Conservation (phyloP, 2,329 filamentous ascomycete species). For the Metarhizium robertsii region DNA sequence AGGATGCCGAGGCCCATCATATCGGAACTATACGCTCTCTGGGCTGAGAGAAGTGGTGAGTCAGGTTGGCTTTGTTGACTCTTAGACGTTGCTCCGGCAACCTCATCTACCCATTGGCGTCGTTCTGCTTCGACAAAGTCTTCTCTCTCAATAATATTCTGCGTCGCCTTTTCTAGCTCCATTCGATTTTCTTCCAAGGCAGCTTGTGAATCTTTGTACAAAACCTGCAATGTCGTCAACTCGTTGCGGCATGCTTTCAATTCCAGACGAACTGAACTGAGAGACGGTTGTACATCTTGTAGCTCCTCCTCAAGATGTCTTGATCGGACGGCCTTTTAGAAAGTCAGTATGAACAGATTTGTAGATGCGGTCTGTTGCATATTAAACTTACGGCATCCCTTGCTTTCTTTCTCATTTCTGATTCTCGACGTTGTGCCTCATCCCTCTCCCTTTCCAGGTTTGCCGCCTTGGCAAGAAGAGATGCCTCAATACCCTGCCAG, state of each 20-base stretch:
- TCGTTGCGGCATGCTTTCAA: slow-evolving; percentile 49
- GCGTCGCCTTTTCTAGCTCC: slow-evolving; percentile 40
- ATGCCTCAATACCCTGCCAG: slow-evolving; percentile 93
- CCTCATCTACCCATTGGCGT: slow-evolving; percentile 44
- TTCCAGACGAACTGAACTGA: slow-evolving; percentile 57
- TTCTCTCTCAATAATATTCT: slow-evolving; percentile 19
- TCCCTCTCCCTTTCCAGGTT: slow-evolving; percentile 85
- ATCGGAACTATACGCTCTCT: slow-evolving; percentile 46
- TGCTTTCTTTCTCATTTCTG: slow-evolving; percentile 80
- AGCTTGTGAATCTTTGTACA: slow-evolving; percentile 56
- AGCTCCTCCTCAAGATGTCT: slow-evolving; percentile 74
- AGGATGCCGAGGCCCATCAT: slow-evolving; percentile 36
- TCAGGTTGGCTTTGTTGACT: slow-evolving; percentile 40
- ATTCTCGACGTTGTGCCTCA: slow-evolving; percentile 73
- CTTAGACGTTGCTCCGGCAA: slow-evolving; percentile 30
- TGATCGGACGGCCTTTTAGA: slow-evolving; percentile 46
- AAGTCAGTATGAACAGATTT: background rate
- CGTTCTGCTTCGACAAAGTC: slow-evolving; percentile 30
- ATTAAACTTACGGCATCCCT: slow-evolving; percentile 62
- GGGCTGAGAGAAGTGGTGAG: slow-evolving; percentile 41
- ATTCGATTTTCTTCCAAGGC: slow-evolving; percentile 47
- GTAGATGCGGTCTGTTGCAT: background rate
- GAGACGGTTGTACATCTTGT: slow-evolving; percentile 55
- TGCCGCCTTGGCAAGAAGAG: slow-evolving; percentile 65
- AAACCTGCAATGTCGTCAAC: slow-evolving; percentile 52